Evolutionary conservation across 2,329 filamentous ascomycete species (phyloP), one percentile per base, ranked within the genome.

Genomic region (Cordyceps javanica): DNA sequence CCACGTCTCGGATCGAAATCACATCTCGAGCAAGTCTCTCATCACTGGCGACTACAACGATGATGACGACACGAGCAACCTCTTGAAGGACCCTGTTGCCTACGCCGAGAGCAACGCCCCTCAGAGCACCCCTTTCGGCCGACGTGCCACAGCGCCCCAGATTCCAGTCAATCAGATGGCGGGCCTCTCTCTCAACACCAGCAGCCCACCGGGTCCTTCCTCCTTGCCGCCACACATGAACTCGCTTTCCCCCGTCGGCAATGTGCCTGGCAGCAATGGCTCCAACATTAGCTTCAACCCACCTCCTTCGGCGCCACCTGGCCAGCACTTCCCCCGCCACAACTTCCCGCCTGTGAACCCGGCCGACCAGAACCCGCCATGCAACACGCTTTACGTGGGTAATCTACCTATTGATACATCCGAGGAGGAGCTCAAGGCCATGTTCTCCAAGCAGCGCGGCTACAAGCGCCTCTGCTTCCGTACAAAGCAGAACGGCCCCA

Each of bases 311-410:
- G n/a, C n/a, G n/a, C n/a, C n/a, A n/a, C n/a, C n/a, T 49, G 38
- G 60, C 56, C 75, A 80, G 62, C 79, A 83, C 60, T 88, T 82
- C 63, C 78, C 75, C 62, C 81, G 78, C 66, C 83, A 85, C 61
- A 87, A 83, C 62, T 89, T 91, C 61, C 93, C 93, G 14, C 88
- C 92, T 0, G 89, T 90, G 60, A 97, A 97, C 64, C 93, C 92
- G 0, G 92, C 93, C 13, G 93, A 99, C 68, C 90, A 97, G 72
- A 97, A 97, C 65, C 93, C 93, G 1, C 94, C 94, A 0, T 97
- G 94, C 80, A 97, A 99, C 69, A 99, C 94, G 0, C 80, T 99
- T 7, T 97, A 99, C 67, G 93, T 99, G 21, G 93, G 94, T n/a
- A 97, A 99, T 67, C 77, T 99, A 44, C 94, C 93, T 0, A 84